Base-by-base conservation (phyloP, 2,329 filamentous ascomycete species). In the Hymenoscyphus scutula region DNA sequence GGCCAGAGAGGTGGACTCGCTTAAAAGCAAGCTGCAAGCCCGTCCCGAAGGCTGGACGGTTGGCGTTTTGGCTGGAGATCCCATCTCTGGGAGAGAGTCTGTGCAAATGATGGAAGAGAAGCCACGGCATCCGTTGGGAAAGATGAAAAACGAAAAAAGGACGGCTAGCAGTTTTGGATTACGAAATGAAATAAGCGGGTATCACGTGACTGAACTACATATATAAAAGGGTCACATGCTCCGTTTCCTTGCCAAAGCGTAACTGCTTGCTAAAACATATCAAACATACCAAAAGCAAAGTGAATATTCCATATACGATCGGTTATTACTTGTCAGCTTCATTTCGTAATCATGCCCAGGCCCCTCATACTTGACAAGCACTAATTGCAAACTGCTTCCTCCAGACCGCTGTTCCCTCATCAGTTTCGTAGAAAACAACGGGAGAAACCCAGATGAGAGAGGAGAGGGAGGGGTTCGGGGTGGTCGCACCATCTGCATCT, bases 1-100 rank as follows among this genome's bases (percentile, higher is more conserved):
- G 55, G 63, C 60, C 25, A 60, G 51, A 53, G 19, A 27, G 48
- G 48, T 11, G 19, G n/a, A 25, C 25, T 53, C 19, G 48, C 48
- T 53, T 23, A 23, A 23, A 53, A 23, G 27, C 30, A 17, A 38
- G 29, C 29, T 57, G 30, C 55, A 57, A 34, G 30, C 32, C 55
- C 30, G 32, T 57, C 55, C 55, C 55, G 55, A 34, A 29, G 17
- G 27, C 13, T 25, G n/a, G 53, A 55, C 27, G 17, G 27, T n/a
- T 32, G 27, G 53, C 27, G 55, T 34, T 37, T 37, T 15, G 32
- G 29, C 29, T 38, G 27, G 27, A 34, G 55, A 38, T 57, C 34
- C 27, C 30, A 34, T 17, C 34, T 25, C 32, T 25, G 17, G 19
- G 55, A 30, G 34, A 17, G 34, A 17, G 27, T 34, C 19, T 25